Conservation (phyloP, 2,329 filamentous ascomycete genomes). For the Cladophialophora carrionii region DNA sequence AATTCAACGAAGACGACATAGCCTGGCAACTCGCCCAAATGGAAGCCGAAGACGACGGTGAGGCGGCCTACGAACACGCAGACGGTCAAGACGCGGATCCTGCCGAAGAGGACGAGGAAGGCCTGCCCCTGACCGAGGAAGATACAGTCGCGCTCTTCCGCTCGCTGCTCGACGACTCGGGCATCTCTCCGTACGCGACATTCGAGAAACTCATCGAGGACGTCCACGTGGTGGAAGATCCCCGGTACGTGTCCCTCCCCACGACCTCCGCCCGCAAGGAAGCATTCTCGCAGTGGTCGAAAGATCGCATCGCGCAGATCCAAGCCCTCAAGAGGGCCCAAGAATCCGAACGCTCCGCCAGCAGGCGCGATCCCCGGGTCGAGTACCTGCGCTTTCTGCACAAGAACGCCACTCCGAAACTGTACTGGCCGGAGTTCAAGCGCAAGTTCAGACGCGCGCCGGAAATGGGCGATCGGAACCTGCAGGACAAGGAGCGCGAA, state of each 20-base stretch:
- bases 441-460: constrained; percentile 83
- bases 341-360: constrained; percentile 4
- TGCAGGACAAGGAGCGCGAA: constrained; percentile 55
- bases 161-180: constrained; percentile 80
- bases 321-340: constrained; percentile 65
- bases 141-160: constrained; percentile 80
- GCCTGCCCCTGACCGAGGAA: constrained; percentile 69
- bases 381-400: constrained; percentile 81
- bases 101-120: constrained; percentile 71
- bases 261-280: constrained; percentile 82
- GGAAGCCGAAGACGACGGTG: constrained; percentile 76
- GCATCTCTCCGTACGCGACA: constrained; percentile 81
- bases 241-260: constrained; percentile 78
- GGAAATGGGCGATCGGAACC: constrained; percentile 62
- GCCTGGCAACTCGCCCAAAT: constrained; percentile 88
- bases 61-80: constrained; percentile 63
- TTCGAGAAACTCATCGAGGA: constrained; percentile 91
- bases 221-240: constrained; percentile 78
- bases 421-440: constrained; percentile 97
- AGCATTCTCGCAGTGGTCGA: constrained; percentile 81
- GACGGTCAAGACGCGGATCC: constrained; percentile 67
- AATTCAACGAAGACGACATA: constrained; percentile 94
- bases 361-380: constrained; percentile 68
- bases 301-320: constrained; percentile 71
- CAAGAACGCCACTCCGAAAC: constrained; percentile 79